These are phyloP conservation scores for Polyporus tsugae DNA, from an alignment of 1,284 basidiomycete genomes.

Conservation along the genomic window DNA sequence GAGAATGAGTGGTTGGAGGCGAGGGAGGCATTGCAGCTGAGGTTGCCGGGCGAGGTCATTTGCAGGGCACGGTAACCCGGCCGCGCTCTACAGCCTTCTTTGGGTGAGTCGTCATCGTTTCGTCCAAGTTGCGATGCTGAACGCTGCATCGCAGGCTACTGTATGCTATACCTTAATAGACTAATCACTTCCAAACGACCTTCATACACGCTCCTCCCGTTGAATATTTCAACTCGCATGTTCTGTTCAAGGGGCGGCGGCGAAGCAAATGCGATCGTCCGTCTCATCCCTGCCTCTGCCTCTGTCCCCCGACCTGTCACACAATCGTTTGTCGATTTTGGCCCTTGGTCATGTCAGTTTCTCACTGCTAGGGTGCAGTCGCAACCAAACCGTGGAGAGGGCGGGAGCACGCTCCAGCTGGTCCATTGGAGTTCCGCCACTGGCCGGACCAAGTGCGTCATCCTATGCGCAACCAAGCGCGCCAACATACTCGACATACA, in stretches of 20 bases:
- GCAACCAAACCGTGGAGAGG: not conserved
- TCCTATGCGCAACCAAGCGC: no score
- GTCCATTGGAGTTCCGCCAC: no score
- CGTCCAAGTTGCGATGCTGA: not conserved
- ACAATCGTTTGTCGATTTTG: not conserved
- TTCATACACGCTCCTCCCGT: no score
- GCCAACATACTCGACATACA: no score
- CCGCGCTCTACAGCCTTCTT: not conserved
- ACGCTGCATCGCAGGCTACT: not conserved
- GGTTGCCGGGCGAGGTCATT: constrained; percentile 74
- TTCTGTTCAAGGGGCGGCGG: not conserved
- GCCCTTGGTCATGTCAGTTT: not conserved
- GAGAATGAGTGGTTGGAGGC: constrained; percentile 80
- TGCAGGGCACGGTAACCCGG: constrained; percentile 61
- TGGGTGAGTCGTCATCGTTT: not conserved
- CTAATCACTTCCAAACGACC: not conserved
- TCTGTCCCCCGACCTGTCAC: not conserved
- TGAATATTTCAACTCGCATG: no score
- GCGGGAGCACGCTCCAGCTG: no score
- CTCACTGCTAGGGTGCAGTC: not conserved
- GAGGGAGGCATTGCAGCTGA: constrained; percentile 72
- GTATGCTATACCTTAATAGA: constrained; percentile 5
- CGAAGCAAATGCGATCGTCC: not conserved
- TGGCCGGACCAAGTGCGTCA: no score
- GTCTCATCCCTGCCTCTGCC: not conserved